Conservation (phyloP, 305 asterid genomes). For the Rubia balearica region DNA sequence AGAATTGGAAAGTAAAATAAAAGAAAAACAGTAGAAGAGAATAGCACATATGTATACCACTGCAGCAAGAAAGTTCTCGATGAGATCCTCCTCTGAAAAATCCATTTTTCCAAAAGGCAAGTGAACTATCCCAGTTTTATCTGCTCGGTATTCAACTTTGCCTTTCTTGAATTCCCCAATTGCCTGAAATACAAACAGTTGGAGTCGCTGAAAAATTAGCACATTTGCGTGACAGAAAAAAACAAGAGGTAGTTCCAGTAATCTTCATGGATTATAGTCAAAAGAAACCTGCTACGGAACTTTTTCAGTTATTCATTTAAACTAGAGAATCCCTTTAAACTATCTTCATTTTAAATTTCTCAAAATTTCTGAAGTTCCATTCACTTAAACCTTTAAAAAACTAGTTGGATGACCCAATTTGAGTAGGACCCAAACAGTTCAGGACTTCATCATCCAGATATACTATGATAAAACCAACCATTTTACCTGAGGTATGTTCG, state of each 20-base stretch:
- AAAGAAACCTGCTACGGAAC: neutral
- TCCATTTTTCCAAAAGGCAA: constrained; percentile 81
- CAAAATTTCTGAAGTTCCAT: neutral
- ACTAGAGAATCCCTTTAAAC: too few species aligned
- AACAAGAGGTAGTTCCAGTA: neutral
- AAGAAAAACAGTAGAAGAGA: neutral
- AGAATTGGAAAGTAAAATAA: neutral
- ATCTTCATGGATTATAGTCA: neutral
- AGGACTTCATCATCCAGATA: neutral
- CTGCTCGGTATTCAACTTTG: constrained; percentile 92
- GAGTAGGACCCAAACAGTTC: neutral
- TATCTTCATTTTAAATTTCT: neutral
- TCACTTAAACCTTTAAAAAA: neutral
- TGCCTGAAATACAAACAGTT: constrained; percentile 44
- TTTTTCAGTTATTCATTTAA: neutral
- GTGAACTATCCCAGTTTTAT: constrained; percentile 98
- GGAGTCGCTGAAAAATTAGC: neutral
- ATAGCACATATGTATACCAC: constrained; percentile 42
- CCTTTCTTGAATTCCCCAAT: constrained; percentile 97
- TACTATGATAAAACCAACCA: constrained; percentile 9
- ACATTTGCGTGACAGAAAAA: neutral
- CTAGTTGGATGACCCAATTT: neutral
- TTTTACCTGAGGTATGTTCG: constrained; percentile 86
- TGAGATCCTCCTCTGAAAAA: constrained; percentile 88
- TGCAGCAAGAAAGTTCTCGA: constrained; percentile 64